Evolutionary conservation across 139 green algal species (phyloP).

Genomic region (Mychonastes homosphaera): DNA sequence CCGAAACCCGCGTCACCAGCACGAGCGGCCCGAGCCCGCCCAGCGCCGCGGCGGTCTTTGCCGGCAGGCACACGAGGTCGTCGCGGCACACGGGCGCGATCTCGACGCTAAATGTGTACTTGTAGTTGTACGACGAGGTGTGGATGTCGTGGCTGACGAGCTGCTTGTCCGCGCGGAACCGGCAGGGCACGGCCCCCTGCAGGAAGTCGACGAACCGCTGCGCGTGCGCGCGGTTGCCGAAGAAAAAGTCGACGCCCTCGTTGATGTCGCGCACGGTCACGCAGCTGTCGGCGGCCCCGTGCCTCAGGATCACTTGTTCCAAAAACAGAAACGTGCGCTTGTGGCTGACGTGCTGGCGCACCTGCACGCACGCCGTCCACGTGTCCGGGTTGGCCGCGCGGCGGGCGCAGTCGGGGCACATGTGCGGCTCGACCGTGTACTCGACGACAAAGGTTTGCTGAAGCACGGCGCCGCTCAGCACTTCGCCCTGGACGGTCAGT

Average conservation of each 20-base stretch:
- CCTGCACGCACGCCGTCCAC: constrained; percentile 87
- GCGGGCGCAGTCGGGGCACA: constrained; percentile 86
- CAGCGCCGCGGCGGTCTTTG: constrained; percentile 51
- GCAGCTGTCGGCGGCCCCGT: constrained; percentile 57
- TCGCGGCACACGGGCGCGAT: constrained; percentile 94
- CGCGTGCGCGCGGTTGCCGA: constrained; percentile 65
- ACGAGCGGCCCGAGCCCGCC: constrained; percentile 83
- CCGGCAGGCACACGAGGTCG: constrained; percentile 84
- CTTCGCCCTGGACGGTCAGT: constrained; percentile 88
- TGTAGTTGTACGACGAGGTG: constrained; percentile 95
- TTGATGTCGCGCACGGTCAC: constrained; percentile 76
- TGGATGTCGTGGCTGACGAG: constrained; percentile 92
- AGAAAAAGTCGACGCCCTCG: constrained; percentile 96
- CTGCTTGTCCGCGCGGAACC: constrained; percentile 85
- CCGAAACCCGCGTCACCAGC: constrained; percentile 75
- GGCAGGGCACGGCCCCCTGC: constrained; percentile 48
- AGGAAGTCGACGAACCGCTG: constrained; percentile 96
- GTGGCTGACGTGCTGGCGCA: constrained; percentile 91
- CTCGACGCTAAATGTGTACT: constrained; percentile 96
- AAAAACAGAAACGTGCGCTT: constrained; percentile 98
- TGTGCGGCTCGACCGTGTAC: constrained; percentile 88
- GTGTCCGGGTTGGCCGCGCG: constrained; percentile 83
- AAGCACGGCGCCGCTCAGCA: constrained; percentile 94
- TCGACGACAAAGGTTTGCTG: constrained; percentile 95
- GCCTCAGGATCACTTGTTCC: constrained; percentile 97